These are phyloP conservation scores for Leccinum pachyderme DNA, from an alignment of 1,284 basidiomycete species.

Conservation along the genomic window DNA sequence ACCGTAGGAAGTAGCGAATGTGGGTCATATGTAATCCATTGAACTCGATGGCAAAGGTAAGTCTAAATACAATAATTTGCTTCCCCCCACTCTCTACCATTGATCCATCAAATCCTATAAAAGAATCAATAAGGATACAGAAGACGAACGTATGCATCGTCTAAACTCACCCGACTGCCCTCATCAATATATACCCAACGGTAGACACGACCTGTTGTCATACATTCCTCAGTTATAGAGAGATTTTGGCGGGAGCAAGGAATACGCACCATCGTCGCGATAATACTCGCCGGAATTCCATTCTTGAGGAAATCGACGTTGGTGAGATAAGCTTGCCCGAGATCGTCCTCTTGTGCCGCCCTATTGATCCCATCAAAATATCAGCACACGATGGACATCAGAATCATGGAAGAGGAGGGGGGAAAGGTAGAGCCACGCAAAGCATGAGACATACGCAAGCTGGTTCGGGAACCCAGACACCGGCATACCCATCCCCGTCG, in stretches of 20 bases:
- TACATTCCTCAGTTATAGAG: conserved; percentile 1
- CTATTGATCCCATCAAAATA: conserved; percentile 38
- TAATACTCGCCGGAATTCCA: conserved; percentile 87
- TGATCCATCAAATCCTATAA: neutral
- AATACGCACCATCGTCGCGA: conserved; percentile 72
- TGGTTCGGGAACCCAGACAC: conserved; percentile 70
- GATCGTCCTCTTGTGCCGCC: conserved; percentile 92
- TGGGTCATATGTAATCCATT: neutral
- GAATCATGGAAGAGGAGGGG: neutral
- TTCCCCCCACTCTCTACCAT: neutral
- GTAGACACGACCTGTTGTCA: conserved; percentile 23
- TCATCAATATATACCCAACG: conserved; percentile 25
- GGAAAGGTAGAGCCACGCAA: neutral
- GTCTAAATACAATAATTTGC: neutral
- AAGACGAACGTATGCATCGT: neutral
- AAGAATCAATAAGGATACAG: neutral
- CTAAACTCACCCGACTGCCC: conserved; percentile 16
- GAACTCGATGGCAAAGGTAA: neutral
- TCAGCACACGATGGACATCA: neutral
- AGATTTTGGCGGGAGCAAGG: no score
- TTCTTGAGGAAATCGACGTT: conserved; percentile 95
- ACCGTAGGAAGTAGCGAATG: no score
- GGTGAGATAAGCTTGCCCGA: conserved; percentile 84
- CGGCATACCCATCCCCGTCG: neutral
- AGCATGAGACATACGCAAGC: conserved; percentile 71